Conservation (phyloP, 176 grass and related monocot genomes). For the Puccinellia tenuiflora region DNA sequence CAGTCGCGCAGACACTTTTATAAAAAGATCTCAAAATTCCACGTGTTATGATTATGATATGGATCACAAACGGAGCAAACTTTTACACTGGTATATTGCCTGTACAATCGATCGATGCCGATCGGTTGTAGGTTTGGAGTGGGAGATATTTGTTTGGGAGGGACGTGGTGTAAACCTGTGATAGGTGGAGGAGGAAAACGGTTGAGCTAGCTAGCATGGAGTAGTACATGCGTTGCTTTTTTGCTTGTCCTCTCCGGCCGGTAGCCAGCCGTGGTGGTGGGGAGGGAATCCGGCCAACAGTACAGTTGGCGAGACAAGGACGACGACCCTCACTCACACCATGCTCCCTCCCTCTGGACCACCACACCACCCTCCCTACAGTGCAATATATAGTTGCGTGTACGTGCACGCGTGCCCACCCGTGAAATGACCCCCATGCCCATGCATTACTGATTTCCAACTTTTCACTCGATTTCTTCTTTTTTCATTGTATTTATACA, state of each 20-base stretch:
- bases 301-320: neutral
- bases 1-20: no score
- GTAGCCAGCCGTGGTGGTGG: neutral
- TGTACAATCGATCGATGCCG: no score
- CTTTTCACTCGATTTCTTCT: no score
- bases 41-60: no score
- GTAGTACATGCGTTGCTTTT: neutral
- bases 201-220: neutral
- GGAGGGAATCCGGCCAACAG: conserved; percentile 3
- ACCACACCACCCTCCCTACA: neutral
- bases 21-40: no score
- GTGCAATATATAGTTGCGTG: neutral
- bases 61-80: no score
- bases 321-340: neutral
- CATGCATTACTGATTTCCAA: no score
- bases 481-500: no score
- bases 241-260: conserved; percentile 1
- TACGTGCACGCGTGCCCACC: neutral
- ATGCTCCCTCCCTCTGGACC: neutral
- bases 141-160: neutral
- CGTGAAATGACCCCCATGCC: neutral
- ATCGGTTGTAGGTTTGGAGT: neutral
- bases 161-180: neutral
- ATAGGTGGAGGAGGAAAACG: neutral
- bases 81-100: no score